Evolutionary conservation across 345 rosid genomes (phyloP).

Genomic region (Mercurialis annua): DNA sequence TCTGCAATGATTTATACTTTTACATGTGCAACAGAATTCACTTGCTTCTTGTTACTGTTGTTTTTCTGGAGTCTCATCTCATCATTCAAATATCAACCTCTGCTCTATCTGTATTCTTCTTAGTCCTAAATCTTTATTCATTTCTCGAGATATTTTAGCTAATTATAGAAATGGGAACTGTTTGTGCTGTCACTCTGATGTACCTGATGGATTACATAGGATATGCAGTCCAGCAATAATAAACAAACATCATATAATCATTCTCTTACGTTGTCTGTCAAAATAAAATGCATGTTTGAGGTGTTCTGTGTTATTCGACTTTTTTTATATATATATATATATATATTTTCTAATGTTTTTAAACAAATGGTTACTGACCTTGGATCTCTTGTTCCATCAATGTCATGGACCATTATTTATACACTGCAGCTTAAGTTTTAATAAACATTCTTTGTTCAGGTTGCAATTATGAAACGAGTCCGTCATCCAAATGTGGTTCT

Average conservation of each 20-base stretch:
- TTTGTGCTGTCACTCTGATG: background rate
- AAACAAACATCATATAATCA: background rate
- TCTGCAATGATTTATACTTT: background rate
- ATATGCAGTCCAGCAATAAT: background rate
- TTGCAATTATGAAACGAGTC: slow-evolving; percentile 94
- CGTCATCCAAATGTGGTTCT: slow-evolving; percentile 98
- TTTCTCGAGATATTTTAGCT: background rate
- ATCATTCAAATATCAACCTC: background rate
- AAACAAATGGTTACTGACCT: background rate
- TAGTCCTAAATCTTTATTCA: background rate
- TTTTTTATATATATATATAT: too few species aligned
- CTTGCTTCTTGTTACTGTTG: background rate
- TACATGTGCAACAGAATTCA: background rate
- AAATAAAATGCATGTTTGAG: background rate
- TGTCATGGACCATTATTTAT: background rate
- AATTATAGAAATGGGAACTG: background rate
- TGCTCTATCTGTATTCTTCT: background rate
- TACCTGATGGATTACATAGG: too few species aligned
- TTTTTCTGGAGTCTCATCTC: background rate
- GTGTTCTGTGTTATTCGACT: background rate
- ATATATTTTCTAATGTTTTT: too few species aligned
- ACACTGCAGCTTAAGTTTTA: background rate
- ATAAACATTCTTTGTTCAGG: slow-evolving; percentile 36
- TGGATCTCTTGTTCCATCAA: background rate
- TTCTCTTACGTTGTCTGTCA: background rate